A percentile compares a stretch with the other conserved stretches of the same genome.
Evolutionary conservation across 2,329 filamentous ascomycete species (phyloP).

Genomic region (Aspergillus phoenicis): DNA sequence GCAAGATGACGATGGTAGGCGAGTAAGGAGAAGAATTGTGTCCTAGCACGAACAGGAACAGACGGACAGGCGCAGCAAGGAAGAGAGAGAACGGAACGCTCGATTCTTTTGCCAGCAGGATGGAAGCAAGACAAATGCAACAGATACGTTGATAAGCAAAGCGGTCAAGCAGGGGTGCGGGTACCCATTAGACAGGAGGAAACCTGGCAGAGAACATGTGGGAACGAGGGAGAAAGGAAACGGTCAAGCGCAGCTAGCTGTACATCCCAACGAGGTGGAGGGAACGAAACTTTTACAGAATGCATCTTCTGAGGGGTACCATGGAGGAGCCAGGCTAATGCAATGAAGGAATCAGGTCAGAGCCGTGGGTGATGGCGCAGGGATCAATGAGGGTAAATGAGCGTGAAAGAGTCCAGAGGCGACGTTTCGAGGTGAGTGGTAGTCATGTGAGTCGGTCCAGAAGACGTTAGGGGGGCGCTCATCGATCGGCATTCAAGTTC

Average conservation of each 20-base stretch:
- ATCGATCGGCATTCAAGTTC: conserved; percentile 40
- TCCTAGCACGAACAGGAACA: neutral
- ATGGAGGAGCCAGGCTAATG: neutral
- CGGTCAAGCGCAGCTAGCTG: conserved; percentile 13
- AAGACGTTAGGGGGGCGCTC: neutral
- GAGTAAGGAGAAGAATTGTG: neutral
- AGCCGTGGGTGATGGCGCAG: neutral
- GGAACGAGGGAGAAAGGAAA: neutral
- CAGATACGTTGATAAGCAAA: neutral
- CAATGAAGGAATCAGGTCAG: conserved; percentile 3
- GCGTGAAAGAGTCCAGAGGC: neutral
- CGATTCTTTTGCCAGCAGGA: conserved; percentile 2
- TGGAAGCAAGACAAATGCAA: conserved; percentile 3
- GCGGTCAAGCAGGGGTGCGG: neutral
- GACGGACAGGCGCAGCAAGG: neutral
- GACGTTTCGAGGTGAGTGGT: neutral
- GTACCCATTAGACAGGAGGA: neutral
- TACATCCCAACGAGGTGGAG: conserved; percentile 11
- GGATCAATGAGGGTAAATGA: neutral
- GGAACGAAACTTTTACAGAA: conserved; percentile 11
- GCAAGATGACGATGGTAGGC: neutral
- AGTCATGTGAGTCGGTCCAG: neutral
- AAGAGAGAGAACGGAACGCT: neutral
- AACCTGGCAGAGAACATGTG: neutral
- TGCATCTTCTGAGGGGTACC: neutral